phyloP scores from a whole-genome alignment of 1,139 yeast species.

The Hyphopichia burtonii region DNA sequence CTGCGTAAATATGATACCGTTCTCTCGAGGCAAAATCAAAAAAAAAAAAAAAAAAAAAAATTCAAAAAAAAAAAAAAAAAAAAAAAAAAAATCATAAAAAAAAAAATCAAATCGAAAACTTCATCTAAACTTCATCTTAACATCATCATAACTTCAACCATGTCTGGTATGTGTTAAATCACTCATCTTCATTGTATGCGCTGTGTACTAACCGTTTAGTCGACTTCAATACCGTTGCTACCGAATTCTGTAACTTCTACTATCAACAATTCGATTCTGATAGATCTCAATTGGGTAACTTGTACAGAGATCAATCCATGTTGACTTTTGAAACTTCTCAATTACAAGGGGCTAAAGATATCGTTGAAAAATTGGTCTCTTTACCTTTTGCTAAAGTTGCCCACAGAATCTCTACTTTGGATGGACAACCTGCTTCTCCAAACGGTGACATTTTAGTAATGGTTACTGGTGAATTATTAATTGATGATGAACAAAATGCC shows the following conservation, averaged over 20 bases:
- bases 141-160: no score
- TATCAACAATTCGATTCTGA: slow-evolving; percentile 94
- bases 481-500: slow-evolving; percentile 92
- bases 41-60: no score
- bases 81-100: no score
- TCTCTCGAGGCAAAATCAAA: no score
- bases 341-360: slow-evolving; percentile 89
- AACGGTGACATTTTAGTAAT: slow-evolving; percentile 91
- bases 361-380: slow-evolving; percentile 83
- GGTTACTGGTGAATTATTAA: slow-evolving; percentile 94
- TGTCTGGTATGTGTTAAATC: background rate
- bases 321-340: slow-evolving; percentile 93
- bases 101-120: no score
- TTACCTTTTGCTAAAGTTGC: slow-evolving; percentile 90
- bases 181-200: no score
- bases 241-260: slow-evolving; percentile 91
- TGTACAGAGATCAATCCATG: slow-evolving; percentile 97
- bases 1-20: no score
- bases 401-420: slow-evolving; percentile 91
- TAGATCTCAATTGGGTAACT: slow-evolving; percentile 88
- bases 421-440: slow-evolving; percentile 97
- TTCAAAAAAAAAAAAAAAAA: no score
- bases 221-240: slow-evolving; percentile 70
- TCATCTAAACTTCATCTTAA: no score
- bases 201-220: slow-evolving; percentile 32